A percentile compares a stretch with the other conserved stretches of the same genome.
These are phyloP conservation scores for Triticum timopheevii DNA, from an alignment of 176 grass and related monocot species.

Conservation along the genomic window DNA sequence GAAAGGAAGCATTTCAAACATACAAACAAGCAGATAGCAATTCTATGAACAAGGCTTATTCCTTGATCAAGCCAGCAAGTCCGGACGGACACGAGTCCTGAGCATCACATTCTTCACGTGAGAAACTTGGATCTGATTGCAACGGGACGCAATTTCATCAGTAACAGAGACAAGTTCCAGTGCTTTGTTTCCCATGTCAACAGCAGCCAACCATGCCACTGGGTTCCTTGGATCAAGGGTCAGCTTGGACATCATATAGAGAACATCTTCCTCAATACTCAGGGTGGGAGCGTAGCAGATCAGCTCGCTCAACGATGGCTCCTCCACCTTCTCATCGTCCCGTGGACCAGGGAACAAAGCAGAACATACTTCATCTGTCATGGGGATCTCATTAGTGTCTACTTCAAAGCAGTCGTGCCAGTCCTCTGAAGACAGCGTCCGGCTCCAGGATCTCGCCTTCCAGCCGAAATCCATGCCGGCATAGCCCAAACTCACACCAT, in stretches of 20 bases:
- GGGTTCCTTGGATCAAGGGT: not conserved
- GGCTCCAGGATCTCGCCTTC: not conserved
- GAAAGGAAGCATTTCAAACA: too few species aligned
- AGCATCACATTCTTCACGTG: not conserved
- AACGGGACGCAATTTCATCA: not conserved
- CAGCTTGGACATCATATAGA: not conserved
- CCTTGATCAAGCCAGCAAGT: too few species aligned
- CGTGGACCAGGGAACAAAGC: not conserved
- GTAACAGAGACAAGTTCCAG: not conserved
- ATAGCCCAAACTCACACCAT: not conserved
- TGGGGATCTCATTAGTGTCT: not conserved
- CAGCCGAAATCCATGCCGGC: not conserved
- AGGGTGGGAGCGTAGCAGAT: not conserved
- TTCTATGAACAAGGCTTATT: too few species aligned
- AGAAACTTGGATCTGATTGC: not conserved
- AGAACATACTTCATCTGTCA: too few species aligned
- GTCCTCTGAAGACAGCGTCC: not conserved
- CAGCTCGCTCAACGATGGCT: not conserved
- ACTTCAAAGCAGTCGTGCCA: not conserved
- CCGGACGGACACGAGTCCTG: too few species aligned
- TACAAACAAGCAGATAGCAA: too few species aligned
- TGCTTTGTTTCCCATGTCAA: not conserved
- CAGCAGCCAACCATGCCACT: not conserved
- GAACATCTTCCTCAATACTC: not conserved
- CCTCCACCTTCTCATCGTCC: not conserved